phyloP scores from a whole-genome alignment of 2,329 filamentous ascomycete species.

The Ascosphaera pollenicola region DNA sequence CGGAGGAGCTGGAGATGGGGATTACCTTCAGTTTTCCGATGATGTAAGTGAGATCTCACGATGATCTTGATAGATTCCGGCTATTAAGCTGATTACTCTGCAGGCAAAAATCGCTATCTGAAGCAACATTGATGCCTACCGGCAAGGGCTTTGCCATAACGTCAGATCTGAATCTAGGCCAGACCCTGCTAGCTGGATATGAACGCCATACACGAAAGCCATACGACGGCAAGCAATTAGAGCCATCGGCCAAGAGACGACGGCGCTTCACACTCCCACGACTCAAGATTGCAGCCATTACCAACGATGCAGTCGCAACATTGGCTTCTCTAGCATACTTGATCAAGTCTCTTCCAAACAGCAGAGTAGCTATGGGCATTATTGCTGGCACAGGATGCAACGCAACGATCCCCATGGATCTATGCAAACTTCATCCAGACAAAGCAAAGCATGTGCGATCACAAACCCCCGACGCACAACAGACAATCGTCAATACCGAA shows the following conservation, averaged over 20 bases:
- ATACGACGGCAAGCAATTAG: conserved; percentile 12
- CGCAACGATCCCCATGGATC: conserved; percentile 51
- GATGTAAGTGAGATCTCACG: conserved; percentile 16
- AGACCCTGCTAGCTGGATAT: conserved; percentile 31
- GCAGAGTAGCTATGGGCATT: conserved; percentile 52
- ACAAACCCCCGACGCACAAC: conserved; percentile 29
- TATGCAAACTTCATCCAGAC: conserved; percentile 36
- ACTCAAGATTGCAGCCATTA: conserved; percentile 51
- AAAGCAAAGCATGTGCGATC: conserved; percentile 34
- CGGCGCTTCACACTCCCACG: conserved; percentile 33
- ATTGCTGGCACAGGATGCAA: conserved; percentile 69
- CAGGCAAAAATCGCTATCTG: conserved; percentile 29
- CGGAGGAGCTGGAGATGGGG: conserved; percentile 25
- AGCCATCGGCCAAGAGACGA: conserved; percentile 22
- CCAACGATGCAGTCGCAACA: conserved; percentile 64
- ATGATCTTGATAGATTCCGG: not conserved
- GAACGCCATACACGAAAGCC: conserved; percentile 26
- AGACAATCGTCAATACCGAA: conserved; percentile 61
- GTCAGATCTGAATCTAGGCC: conserved; percentile 30
- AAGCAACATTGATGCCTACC: conserved; percentile 34
- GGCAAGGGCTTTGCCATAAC: conserved; percentile 36
- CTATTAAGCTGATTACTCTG: not conserved
- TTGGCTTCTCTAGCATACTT: conserved; percentile 57
- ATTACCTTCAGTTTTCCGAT: conserved; percentile 29
- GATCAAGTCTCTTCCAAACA: conserved; percentile 36